Base-by-base conservation (phyloP, 352 stramenopile genomes). In the Phytophthora europaea region DNA sequence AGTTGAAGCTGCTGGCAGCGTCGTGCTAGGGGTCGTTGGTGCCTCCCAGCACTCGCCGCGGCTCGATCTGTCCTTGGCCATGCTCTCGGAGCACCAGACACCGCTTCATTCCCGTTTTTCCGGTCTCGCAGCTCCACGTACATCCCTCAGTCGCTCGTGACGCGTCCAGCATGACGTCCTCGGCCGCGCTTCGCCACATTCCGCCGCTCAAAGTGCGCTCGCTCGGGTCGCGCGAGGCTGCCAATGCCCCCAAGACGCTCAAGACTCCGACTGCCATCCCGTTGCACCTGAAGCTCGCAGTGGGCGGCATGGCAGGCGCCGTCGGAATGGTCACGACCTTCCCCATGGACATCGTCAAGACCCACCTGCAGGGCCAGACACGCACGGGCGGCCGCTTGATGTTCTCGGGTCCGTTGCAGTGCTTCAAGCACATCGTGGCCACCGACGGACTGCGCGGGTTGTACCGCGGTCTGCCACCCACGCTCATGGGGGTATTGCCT, bases 331-430 rank as follows among this genome's bases (percentile, higher is more conserved):
- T 84, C 40, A 70, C 88, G 10, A 95, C 97, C 12, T 98, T 97
- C 81, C 94, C 94, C 48, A 90, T 98, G 62, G 94, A 98, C 82
- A 90, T 98, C 56, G 85, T 98, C 71, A 98, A 98, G 83, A 98
- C 94, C 15, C 85, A 96, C 23, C 78, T 98, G 71, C 94, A 98
- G 78, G 94, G 85, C 51, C 82, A 90, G 62, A 88, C 79, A 40
- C 72, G 75, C 38, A 73, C 73, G 3, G 69, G 79, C 12, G 81
- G 70, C 1, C 54, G 63, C 7, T 58, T 88, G 66, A 63, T 81
- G 38, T 94, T 92, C 75, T 84, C 57, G 2, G 88, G 89, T 2
- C 87, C 91, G 43, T 36, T 91, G 28, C 84, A 92, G 22, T 91
- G 80, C 70, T 90, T 94, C 68, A 76, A 77, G 38, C 84, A 89